A percentile compares a stretch with the other conserved stretches of the same genome.
These are phyloP conservation scores for Entomortierella lignicola DNA, from an alignment of 192 early-diverging fungal genomes.

Conservation along the genomic window DNA sequence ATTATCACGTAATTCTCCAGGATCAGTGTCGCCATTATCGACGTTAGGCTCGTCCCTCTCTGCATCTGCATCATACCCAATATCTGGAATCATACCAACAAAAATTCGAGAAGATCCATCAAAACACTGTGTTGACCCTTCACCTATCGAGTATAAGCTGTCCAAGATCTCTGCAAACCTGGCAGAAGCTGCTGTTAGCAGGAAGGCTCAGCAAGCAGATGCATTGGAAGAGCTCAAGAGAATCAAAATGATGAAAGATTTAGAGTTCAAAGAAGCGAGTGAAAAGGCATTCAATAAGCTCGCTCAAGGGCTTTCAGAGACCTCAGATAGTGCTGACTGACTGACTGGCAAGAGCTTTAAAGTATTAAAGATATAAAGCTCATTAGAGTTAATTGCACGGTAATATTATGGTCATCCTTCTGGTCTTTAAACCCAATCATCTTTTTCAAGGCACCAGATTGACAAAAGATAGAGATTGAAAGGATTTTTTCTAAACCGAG, in stretches of 20 bases:
- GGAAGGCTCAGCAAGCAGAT: slow-evolving; percentile 42
- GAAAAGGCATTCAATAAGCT: slow-evolving; percentile 29
- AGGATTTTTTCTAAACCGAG: too few relatives aligned
- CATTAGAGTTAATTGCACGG: too few relatives aligned
- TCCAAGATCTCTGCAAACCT: slow-evolving; percentile 40
- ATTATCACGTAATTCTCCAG: too few relatives aligned
- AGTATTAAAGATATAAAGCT: too few relatives aligned
- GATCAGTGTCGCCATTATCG: too few relatives aligned
- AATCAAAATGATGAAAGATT: slow-evolving; percentile 32
- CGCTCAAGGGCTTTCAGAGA: slow-evolving; percentile 2
- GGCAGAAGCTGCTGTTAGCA: slow-evolving; percentile 30
- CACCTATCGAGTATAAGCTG: slow-evolving; percentile 37
- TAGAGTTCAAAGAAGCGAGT: slow-evolving; percentile 21
- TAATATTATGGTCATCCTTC: too few relatives aligned
- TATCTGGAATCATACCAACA: neutral
- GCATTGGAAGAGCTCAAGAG: slow-evolving; percentile 33
- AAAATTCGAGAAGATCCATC: neutral
- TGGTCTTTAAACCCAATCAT: too few relatives aligned
- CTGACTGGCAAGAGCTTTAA: too few relatives aligned
- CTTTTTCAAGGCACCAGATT: too few relatives aligned
- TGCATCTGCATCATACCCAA: neutral
- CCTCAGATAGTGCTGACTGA: neutral
- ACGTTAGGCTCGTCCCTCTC: neutral
- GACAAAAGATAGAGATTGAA: too few relatives aligned
- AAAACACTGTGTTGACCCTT: slow-evolving; percentile 7